phyloP scores from a whole-genome alignment of 140 eudicot species.

The Erigeron philadelphicus region DNA sequence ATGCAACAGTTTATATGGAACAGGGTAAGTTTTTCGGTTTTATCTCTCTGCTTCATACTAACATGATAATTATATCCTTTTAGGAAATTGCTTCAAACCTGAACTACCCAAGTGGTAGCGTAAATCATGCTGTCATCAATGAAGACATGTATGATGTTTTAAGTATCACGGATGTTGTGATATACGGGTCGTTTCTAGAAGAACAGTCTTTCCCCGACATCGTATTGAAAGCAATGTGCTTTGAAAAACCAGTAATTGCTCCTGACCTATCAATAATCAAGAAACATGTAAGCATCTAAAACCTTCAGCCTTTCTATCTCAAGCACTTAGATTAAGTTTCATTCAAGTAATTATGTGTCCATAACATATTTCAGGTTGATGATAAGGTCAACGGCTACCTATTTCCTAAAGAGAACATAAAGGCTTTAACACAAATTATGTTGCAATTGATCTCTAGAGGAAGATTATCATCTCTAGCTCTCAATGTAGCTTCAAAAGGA shows the following conservation, averaged over 20 bases:
- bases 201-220: constrained; percentile 73
- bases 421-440: constrained; percentile 46
- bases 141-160: constrained; percentile 43
- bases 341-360: background rate
- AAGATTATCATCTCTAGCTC: constrained; percentile 57
- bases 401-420: constrained; percentile 56
- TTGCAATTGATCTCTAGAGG: constrained; percentile 50
- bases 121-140: constrained; percentile 49
- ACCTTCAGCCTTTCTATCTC: constrained; percentile 16
- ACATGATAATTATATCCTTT: background rate
- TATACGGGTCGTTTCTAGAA: constrained; percentile 77
- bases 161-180: constrained; percentile 56
- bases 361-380: constrained; percentile 57
- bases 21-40: background rate
- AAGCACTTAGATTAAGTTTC: background rate
- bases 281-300: constrained; percentile 58
- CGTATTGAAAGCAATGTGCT: constrained; percentile 79
- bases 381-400: constrained; percentile 87
- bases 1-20: background rate
- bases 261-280: constrained; percentile 70
- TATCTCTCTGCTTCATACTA: constrained; percentile 6
- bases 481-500: constrained; percentile 63
- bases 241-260: constrained; percentile 74
- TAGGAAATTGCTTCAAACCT: constrained; percentile 65
- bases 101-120: constrained; percentile 55